Evolutionary conservation across 768 basidiomycete species (phyloP).

Genomic region (Tephrocybe sp.): DNA sequence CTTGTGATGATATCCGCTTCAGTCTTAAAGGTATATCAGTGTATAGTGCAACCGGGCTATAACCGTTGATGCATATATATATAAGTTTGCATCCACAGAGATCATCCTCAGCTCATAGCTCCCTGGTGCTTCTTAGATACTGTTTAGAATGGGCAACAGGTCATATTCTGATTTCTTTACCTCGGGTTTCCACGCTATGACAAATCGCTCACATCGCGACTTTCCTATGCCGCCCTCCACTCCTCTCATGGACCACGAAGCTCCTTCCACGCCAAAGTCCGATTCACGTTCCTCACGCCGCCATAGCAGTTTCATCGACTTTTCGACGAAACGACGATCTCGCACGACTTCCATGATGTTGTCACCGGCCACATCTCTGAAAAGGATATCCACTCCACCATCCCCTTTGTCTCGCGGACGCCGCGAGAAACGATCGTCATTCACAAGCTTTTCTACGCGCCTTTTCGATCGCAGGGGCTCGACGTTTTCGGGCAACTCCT

Average conservation of each 20-base stretch:
- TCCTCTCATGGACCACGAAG: neutral
- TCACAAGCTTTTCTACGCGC: slow-evolving; percentile 32
- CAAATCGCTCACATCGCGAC: slow-evolving; percentile 18
- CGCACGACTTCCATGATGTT: slow-evolving; percentile 31
- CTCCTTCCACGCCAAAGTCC: slow-evolving; percentile 5
- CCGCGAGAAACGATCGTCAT: slow-evolving; percentile 30
- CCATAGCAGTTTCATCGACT: slow-evolving; percentile 15
- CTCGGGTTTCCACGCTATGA: slow-evolving; percentile 43
- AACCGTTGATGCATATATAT: slow-evolving; percentile 5
- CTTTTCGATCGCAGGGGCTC: slow-evolving; percentile 33
- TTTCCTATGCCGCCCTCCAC: neutral
- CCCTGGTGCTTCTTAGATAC: slow-evolving; percentile 14
- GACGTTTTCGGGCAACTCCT: slow-evolving; percentile 21
- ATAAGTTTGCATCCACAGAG: slow-evolving; percentile 1
- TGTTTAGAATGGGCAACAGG: slow-evolving; percentile 22
- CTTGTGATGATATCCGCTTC: slow-evolving; percentile 13
- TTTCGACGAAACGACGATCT: slow-evolving; percentile 22
- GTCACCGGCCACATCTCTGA: slow-evolving; percentile 11
- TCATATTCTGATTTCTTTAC: slow-evolving; percentile 50
- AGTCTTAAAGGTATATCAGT: slow-evolving; percentile 14
- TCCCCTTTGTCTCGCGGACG: slow-evolving; percentile 9
- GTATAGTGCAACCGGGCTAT: slow-evolving; percentile 4
- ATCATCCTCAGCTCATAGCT: slow-evolving; percentile 11
- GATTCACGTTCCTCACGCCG: slow-evolving; percentile 16
- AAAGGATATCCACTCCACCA: neutral